Evolutionary conservation across 2,329 filamentous ascomycete species (phyloP).

Genomic region (Mycogone perniciosa): DNA sequence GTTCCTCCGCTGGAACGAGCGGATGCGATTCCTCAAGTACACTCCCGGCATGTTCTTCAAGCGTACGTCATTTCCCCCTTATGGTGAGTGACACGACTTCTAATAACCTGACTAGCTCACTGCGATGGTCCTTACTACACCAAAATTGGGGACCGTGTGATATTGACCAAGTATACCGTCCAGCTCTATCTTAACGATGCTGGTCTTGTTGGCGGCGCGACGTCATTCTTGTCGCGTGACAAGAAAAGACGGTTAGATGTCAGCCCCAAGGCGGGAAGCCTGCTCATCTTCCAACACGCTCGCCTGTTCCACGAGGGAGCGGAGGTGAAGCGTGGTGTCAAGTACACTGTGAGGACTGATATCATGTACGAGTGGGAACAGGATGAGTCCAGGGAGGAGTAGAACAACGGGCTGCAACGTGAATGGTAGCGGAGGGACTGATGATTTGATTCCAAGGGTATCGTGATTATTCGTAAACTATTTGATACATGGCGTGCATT

Average conservation of each 20-base stretch:
- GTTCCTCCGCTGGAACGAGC: conserved; percentile 57
- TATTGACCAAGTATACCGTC: conserved; percentile 46
- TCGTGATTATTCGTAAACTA: no score
- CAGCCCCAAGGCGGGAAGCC: conserved; percentile 49
- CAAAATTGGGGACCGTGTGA: conserved; percentile 37
- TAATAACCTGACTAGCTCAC: conserved; percentile 44
- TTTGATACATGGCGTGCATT: no score
- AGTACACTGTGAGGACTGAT: conserved; percentile 53
- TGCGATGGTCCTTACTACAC: conserved; percentile 60
- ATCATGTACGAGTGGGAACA: conserved; percentile 40
- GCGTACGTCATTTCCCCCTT: conserved; percentile 26
- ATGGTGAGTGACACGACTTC: not conserved
- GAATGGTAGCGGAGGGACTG: not conserved
- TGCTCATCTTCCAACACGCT: conserved; percentile 54
- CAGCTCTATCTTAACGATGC: conserved; percentile 42
- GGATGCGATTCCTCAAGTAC: conserved; percentile 72
- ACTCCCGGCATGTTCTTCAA: conserved; percentile 65
- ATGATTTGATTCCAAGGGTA: not conserved
- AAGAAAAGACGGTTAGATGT: conserved; percentile 41
- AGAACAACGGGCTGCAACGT: not conserved
- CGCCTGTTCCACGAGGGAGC: conserved; percentile 48
- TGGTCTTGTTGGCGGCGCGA: conserved; percentile 46
- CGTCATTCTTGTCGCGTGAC: conserved; percentile 44
- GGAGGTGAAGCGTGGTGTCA: conserved; percentile 42
- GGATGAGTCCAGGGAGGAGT: not conserved